Evolutionary conservation across 306 rosid species (phyloP).

Genomic region (Cotoneaster glaucophyllus): DNA sequence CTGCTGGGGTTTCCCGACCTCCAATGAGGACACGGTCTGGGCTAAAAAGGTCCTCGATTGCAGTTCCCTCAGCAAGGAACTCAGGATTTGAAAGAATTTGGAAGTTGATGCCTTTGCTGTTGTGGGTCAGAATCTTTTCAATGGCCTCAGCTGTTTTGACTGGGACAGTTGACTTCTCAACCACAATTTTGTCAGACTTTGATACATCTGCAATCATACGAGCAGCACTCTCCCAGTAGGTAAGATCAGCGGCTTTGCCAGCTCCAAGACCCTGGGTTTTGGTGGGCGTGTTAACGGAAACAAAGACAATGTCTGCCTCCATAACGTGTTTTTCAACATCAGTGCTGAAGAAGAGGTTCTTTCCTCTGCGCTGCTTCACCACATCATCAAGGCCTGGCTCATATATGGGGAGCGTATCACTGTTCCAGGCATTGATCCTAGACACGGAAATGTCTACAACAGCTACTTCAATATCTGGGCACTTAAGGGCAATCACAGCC

Average conservation of each 20-base stretch:
- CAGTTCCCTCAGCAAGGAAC: conserved; percentile 94
- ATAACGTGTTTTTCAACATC: conserved; percentile 77
- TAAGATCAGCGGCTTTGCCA: conserved; percentile 89
- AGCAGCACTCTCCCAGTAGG: conserved; percentile 97
- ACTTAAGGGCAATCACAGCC: conserved; percentile 63
- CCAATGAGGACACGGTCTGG: conserved; percentile 88
- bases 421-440: conserved; percentile 30
- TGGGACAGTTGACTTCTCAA: conserved; percentile 88
- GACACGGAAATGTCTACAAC: conserved; percentile 35
- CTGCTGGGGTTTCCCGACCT: conserved; percentile 90
- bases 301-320: conserved; percentile 80
- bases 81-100: conserved; percentile 87
- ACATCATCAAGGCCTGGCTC: conserved; percentile 37
- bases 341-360: conserved; percentile 32
- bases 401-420: conserved; percentile 32
- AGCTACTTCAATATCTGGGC: conserved; percentile 33
- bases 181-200: conserved; percentile 77
- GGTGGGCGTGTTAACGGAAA: conserved; percentile 90
- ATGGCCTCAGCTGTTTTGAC: conserved; percentile 95
- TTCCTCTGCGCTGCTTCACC: conserved; percentile 33
- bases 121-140: conserved; percentile 81
- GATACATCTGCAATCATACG: conserved; percentile 94
- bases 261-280: conserved; percentile 93
- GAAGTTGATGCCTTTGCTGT: conserved; percentile 82
- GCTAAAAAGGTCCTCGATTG: conserved; percentile 52